phyloP scores from a whole-genome alignment of 2,329 filamentous ascomycete genomes.

The Phialemoniopsis sp. region DNA sequence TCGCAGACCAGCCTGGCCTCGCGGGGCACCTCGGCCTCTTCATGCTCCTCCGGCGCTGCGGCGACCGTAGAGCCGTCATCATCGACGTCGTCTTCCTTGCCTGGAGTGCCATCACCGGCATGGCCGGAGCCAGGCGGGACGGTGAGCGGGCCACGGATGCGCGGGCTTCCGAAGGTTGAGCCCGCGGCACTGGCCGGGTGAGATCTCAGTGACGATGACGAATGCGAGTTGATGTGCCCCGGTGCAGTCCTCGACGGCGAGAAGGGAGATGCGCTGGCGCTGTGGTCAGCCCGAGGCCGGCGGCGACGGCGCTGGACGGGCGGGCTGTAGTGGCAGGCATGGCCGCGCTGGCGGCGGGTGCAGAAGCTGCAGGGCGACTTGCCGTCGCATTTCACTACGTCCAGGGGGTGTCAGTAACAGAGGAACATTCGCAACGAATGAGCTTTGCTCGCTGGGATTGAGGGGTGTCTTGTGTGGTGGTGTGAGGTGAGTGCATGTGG shows the following conservation, averaged over 20 bases:
- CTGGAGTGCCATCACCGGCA: constrained; percentile 1
- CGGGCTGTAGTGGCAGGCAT: constrained; percentile 43
- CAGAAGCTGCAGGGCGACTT: constrained; percentile 49
- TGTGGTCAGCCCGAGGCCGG: constrained; percentile 14
- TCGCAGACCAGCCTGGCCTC: constrained; percentile 49
- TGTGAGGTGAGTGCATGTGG: no score
- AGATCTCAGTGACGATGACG: no score
- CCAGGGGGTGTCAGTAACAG: no score
- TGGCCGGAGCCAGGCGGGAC: not conserved
- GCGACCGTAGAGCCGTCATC: constrained; percentile 1
- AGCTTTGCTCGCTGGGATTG: no score
- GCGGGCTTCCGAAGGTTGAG: no score
- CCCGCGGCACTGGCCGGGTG: no score
- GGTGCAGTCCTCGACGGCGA: constrained; percentile 3
- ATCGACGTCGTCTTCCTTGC: constrained; percentile 26
- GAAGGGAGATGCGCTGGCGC: constrained; percentile 8
- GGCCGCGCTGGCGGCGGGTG: constrained; percentile 33
- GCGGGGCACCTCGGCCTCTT: constrained; percentile 50
- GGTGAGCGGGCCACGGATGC: not conserved
- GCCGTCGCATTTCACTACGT: constrained; percentile 46
- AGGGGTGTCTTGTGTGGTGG: no score
- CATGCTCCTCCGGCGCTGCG: constrained; percentile 17
- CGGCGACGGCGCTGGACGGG: constrained; percentile 28
- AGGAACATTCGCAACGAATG: no score
- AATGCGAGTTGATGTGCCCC: not conserved